Evolutionary conservation across 169 alveolate species (phyloP).

Genomic region (Plasmodium vinckei): DNA sequence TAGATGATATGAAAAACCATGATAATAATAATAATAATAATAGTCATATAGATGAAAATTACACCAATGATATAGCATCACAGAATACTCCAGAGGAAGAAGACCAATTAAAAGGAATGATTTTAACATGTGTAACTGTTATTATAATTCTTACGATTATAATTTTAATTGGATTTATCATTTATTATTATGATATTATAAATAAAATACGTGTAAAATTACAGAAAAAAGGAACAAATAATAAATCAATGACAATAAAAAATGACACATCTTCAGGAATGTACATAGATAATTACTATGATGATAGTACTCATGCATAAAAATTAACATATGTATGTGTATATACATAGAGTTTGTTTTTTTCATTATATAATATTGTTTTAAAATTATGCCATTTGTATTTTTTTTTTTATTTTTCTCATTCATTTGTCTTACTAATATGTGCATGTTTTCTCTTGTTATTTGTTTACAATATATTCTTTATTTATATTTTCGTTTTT

Average conservation of each 20-base stretch:
- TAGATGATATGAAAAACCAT: background rate
- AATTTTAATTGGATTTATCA: constrained; percentile 6
- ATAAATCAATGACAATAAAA: constrained; percentile 35
- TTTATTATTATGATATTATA: constrained; percentile 56
- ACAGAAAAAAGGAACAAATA: constrained; percentile 17
- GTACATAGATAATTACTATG: constrained; percentile 11
- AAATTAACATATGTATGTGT: background rate
- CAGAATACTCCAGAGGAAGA: constrained; percentile 4
- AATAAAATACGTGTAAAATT: constrained; percentile 22
- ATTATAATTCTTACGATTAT: constrained; percentile 18
- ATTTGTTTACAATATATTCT: no score
- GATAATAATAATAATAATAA: background rate
- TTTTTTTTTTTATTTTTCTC: no score
- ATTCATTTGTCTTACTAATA: no score
- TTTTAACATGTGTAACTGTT: constrained; percentile 22
- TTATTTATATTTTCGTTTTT: no score
- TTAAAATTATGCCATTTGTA: no score
- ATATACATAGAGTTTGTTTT: background rate
- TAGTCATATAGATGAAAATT: background rate
- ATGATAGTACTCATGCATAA: constrained; percentile 17
- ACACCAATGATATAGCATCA: background rate
- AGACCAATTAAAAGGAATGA: constrained; percentile 1
- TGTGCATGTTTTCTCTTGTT: no score
- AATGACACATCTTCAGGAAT: constrained; percentile 31
- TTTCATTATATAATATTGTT: no score